Evolutionary conservation across 495 filamentous ascomycete genomes (phyloP).

Genomic region (Hypomontagnella submonticulosa): DNA sequence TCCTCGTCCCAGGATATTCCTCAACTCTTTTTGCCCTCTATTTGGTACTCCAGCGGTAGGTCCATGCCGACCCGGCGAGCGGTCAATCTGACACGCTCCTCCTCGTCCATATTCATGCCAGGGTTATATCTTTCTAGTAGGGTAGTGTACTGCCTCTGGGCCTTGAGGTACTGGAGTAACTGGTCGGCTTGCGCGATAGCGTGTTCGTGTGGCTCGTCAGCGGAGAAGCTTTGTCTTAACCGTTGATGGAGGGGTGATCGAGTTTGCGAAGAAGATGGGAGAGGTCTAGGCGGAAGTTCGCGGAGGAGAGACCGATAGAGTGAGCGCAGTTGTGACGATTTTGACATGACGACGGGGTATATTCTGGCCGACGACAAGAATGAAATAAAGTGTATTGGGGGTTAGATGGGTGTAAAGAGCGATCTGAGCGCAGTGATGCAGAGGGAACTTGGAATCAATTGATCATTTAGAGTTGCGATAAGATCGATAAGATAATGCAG

Average conservation of each 20-base stretch:
- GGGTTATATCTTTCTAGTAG: conserved; percentile 94
- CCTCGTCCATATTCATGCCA: conserved; percentile 83
- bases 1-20: neutral
- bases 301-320: conserved; percentile 91
- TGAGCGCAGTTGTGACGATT: conserved; percentile 68
- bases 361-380: no score
- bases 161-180: conserved; percentile 78
- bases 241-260: conserved; percentile 69
- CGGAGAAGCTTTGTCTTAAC: conserved; percentile 66
- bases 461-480: conserved; percentile 12
- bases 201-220: conserved; percentile 39
- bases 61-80: conserved; percentile 90
- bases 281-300: conserved; percentile 80
- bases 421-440: neutral
- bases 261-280: conserved; percentile 57
- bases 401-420: neutral
- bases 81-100: conserved; percentile 83
- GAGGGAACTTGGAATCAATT: neutral
- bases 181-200: conserved; percentile 74
- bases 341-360: conserved; percentile 42
- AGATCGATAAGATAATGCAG: conserved; percentile 36
- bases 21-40: conserved; percentile 16
- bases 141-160: conserved; percentile 82
- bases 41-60: conserved; percentile 69
- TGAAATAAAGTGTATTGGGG: neutral